Evolutionary conservation across 331 rosid species (phyloP).

Genomic region (Spiraea crenata): DNA sequence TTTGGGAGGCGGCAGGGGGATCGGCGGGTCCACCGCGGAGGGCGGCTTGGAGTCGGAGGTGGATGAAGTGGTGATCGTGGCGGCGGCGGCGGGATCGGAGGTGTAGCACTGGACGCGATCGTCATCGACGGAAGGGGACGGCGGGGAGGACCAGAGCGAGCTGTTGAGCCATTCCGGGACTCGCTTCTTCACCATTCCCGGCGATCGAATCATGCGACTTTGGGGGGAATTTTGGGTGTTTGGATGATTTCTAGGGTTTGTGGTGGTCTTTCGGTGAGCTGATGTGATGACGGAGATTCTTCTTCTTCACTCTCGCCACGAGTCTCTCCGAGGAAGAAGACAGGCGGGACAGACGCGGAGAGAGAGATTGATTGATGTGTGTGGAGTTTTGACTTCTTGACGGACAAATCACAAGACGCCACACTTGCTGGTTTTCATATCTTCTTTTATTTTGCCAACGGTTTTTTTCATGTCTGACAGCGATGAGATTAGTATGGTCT

Average conservation of each 20-base stretch:
- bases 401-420: background rate
- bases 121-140: conserved; percentile 44
- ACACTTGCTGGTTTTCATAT: background rate
- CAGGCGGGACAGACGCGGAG: background rate
- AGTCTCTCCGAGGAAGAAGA: background rate
- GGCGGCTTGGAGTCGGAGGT: conserved; percentile 20
- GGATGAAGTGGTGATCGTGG: conserved; percentile 2
- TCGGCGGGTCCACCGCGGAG: conserved; percentile 28
- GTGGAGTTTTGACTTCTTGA: background rate
- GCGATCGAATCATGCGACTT: conserved; percentile 1
- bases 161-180: conserved; percentile 99
- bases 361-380: background rate
- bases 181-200: conserved; percentile 65
- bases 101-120: conserved; percentile 40
- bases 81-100: conserved; percentile 30
- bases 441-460: no score
- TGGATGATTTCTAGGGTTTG: background rate
- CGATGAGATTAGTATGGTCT: no score
- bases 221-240: background rate
- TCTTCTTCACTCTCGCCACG: conserved; percentile 6
- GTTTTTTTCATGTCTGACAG: no score
- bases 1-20: conserved; percentile 46
- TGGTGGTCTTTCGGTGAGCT: background rate
- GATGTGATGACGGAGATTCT: background rate
- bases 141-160: conserved; percentile 71